phyloP scores from a whole-genome alignment of 345 rosid species.

The Populus simonii region DNA sequence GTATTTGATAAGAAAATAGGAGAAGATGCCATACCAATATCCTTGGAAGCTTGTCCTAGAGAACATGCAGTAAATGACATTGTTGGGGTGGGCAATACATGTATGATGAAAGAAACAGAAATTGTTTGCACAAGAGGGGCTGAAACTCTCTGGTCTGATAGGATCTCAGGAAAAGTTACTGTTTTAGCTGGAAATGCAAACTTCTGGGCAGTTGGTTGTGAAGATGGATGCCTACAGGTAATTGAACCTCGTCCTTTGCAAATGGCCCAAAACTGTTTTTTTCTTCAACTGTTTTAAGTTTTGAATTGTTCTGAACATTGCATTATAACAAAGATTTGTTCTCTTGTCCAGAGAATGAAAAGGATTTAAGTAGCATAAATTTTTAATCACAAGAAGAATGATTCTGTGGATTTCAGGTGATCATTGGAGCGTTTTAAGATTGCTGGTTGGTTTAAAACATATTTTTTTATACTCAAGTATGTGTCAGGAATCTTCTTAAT shows the following conservation, averaged over 20 bases:
- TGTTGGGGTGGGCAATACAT: conserved; percentile 61
- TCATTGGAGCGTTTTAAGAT: background rate
- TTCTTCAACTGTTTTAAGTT: background rate
- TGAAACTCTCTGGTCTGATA: conserved; percentile 85
- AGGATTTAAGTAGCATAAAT: background rate
- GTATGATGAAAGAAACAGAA: conserved; percentile 78
- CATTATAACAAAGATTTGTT: background rate
- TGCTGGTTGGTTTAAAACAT: background rate
- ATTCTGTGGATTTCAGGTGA: background rate
- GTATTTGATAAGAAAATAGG: conserved; percentile 85
- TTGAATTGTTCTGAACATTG: background rate
- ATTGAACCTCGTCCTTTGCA: background rate
- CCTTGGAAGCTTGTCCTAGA: conserved; percentile 85
- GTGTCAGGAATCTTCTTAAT: background rate
- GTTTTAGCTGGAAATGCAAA: conserved; percentile 96
- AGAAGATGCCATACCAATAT: conserved; percentile 57
- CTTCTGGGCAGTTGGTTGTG: conserved; percentile 98
- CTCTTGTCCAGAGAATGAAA: background rate
- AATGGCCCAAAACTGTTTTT: background rate
- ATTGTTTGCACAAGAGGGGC: conserved; percentile 67
- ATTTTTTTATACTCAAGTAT: background rate
- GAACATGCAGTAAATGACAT: conserved; percentile 77
- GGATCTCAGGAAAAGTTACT: conserved; percentile 81
- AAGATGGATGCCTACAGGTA: conserved; percentile 96
- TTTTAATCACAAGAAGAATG: background rate